Base-by-base conservation (phyloP, 176 grass and related monocot species). In the Ampelocalamus luodianensis region DNA sequence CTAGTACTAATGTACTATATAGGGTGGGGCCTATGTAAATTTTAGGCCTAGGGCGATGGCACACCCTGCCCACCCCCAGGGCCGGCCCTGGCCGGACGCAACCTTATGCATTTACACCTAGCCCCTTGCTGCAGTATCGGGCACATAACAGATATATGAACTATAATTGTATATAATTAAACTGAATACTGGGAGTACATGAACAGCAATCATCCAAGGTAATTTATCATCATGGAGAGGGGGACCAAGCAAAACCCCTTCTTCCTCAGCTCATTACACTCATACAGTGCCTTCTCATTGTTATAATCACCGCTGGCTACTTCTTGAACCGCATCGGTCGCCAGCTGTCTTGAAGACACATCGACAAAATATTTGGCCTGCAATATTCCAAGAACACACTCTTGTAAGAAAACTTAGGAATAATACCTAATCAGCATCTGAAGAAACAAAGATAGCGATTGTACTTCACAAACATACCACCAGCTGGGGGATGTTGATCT, bases 171-270 rank as follows among this genome's bases (percentile, higher is more conserved):
- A 22, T 83, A 75, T 37, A 70, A 37, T 54, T 20, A 18, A 68
- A 87, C 77, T 83, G 60, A 75, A 50, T 22, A 68, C 23, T 79
- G 37, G 15, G 38, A 36, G 18, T 76, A 84, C 80, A 87, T 62
- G 61, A 45, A 76, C 38, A 69, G 74, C 46, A 79, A 79, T 94
- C 82, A 94, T 34, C 78, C 78, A 7, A 90, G 85, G 72, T 90
- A 92, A 39, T 95, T 40, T 92, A 95, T 82, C 70, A 97, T 82
- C 89, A 94, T 92, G 59, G 94, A 94, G 69, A 97, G 79, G 90
- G 94, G 94, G 72, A 92, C 87, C 83, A 94, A 89, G 59, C 94
- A 97, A 81, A 92, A 88, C 18, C 90, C 92, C 75, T 79, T 94
- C 85, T 92, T 97, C 79, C 94, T 90, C 40, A 92, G 76, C 36